phyloP scores from a whole-genome alignment of 495 filamentous ascomycete species.

The Neurospora sp. region DNA sequence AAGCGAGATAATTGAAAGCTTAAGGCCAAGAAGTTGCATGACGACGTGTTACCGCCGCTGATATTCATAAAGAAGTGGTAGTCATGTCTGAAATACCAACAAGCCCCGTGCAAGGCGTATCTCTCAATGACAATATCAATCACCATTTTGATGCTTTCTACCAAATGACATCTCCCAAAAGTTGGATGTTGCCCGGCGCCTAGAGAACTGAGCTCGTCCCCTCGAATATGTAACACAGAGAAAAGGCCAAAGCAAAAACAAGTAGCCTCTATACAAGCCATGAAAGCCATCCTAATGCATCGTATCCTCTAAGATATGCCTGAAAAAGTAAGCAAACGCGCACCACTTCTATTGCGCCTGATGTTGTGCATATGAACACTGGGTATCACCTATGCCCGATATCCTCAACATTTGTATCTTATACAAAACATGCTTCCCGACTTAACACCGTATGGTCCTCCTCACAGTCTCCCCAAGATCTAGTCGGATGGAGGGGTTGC shows the following conservation, averaged over 20 bases:
- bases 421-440: neutral
- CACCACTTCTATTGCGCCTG: neutral
- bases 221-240: neutral
- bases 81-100: neutral
- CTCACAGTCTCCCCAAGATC: neutral
- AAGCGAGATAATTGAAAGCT: neutral
- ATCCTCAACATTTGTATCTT: neutral
- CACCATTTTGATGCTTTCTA: neutral
- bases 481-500: slow-evolving; percentile 8
- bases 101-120: neutral
- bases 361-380: neutral
- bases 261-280: neutral
- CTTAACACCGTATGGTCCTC: neutral
- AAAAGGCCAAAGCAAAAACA: neutral
- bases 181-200: neutral
- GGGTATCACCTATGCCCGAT: neutral
- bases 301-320: neutral
- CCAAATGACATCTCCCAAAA: neutral
- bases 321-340: neutral
- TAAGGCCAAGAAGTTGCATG: neutral
- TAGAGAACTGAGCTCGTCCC: neutral
- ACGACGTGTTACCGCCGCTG: neutral
- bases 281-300: neutral
- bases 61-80: neutral
- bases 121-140: neutral